Percentiles rank a stretch among this genome's conserved stretches.
Conservation (phyloP, 2,329 filamentous ascomycete genomes). For the Metarhizium sp. region DNA sequence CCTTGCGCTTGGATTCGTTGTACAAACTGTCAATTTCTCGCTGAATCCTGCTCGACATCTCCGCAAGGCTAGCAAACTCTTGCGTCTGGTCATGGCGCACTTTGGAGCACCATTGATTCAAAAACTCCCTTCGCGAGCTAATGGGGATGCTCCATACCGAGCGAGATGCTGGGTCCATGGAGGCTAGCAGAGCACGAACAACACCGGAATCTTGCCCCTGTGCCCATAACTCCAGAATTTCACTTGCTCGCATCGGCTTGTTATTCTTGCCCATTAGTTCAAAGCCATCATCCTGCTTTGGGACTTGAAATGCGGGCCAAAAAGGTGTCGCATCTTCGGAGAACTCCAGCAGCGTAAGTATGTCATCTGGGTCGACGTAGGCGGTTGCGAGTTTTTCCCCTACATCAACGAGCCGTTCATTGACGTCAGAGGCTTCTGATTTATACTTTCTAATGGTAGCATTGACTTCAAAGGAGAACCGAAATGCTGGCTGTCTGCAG, state of each 20-base stretch:
- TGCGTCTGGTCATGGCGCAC: constrained; percentile 42
- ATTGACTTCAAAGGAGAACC: constrained; percentile 4
- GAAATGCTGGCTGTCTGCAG: neutral
- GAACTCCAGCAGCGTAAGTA: constrained; percentile 41
- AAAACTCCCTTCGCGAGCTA: constrained; percentile 23
- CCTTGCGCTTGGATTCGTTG: constrained; percentile 28
- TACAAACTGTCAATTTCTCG: constrained; percentile 32
- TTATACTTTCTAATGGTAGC: constrained; percentile 33
- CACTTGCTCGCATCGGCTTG: constrained; percentile 24
- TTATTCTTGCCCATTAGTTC: constrained; percentile 33
- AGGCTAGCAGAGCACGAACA: neutral
- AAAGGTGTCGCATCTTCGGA: constrained; percentile 38
- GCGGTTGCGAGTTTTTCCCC: constrained; percentile 8
- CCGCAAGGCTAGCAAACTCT: constrained; percentile 26
- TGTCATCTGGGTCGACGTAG: neutral
- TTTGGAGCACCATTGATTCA: constrained; percentile 31
- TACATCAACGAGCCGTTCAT: constrained; percentile 16
- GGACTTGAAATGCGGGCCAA: constrained; percentile 47
- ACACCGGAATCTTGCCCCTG: neutral
- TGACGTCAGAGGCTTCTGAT: neutral
- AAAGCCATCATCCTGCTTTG: constrained; percentile 35
- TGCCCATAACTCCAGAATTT: constrained; percentile 14
- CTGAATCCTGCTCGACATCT: constrained; percentile 32
- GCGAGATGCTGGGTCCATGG: neutral
- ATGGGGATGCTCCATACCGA: neutral